These are phyloP conservation scores for Fusarium piperis DNA, from an alignment of 2,329 filamentous ascomycete genomes.

Conservation along the genomic window DNA sequence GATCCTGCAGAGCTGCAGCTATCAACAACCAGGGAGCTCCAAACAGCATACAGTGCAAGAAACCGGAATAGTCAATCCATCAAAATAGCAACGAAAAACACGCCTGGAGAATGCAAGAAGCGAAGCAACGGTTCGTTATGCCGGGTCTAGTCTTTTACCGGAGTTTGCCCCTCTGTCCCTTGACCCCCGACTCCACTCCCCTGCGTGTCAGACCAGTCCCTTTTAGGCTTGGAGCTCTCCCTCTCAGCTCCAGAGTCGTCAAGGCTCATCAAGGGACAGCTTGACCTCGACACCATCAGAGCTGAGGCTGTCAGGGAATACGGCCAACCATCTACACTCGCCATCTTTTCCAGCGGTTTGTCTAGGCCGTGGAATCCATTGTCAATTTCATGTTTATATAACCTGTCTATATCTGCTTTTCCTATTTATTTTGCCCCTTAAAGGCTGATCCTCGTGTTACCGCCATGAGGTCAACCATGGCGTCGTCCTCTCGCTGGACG, in stretches of 20 bases:
- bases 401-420: background rate
- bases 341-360: constrained; percentile 4
- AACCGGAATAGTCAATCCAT: constrained; percentile 18
- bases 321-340: constrained; percentile 8
- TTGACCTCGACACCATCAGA: constrained; percentile 42
- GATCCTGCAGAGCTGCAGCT: background rate
- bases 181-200: constrained; percentile 26
- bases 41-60: constrained; percentile 27
- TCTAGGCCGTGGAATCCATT: constrained; percentile 12
- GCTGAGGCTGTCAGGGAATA: constrained; percentile 36
- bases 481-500: constrained; percentile 71
- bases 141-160: constrained; percentile 34
- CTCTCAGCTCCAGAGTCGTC: constrained; percentile 20
- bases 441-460: constrained; percentile 23
- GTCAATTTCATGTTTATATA: constrained; percentile 8
- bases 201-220: constrained; percentile 38
- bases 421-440: constrained; percentile 5
- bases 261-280: constrained; percentile 39
- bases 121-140: constrained; percentile 27
- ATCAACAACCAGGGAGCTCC: background rate
- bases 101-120: constrained; percentile 15
- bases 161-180: constrained; percentile 37
- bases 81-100: background rate
- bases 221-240: constrained; percentile 37
- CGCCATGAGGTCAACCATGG: constrained; percentile 61